These are phyloP conservation scores for Voacanga thouarsii DNA, from an alignment of 257 asterid genomes.

Conservation along the genomic window DNA sequence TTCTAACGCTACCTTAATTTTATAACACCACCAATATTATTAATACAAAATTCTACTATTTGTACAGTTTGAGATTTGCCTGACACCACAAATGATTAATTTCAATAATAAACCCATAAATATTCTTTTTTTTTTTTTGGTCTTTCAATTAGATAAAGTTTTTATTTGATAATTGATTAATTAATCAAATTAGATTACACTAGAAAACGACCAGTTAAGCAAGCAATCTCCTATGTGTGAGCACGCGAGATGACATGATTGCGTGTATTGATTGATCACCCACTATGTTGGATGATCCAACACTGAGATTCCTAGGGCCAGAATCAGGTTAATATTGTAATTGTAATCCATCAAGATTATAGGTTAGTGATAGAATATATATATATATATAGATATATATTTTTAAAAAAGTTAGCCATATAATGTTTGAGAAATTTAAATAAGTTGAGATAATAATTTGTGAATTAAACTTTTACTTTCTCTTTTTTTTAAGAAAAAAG, in stretches of 20 bases:
- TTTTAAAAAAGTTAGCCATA: too few relatives aligned
- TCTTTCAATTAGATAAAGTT: background rate
- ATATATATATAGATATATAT: too few relatives aligned
- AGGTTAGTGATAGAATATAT: too few relatives aligned
- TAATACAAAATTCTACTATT: too few relatives aligned
- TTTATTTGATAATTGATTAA: background rate
- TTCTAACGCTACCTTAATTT: too few relatives aligned
- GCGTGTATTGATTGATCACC: conserved; percentile 18
- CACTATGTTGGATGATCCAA: conserved; percentile 8
- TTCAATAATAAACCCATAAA: background rate
- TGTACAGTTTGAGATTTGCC: background rate
- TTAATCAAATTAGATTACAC: conserved; percentile 1
- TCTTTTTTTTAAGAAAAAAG: too few relatives aligned
- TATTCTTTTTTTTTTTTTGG: background rate
- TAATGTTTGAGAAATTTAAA: too few relatives aligned
- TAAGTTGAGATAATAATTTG: too few relatives aligned
- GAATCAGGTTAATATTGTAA: background rate
- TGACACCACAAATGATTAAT: conserved; percentile 1
- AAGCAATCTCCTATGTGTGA: background rate
- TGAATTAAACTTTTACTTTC: too few relatives aligned
- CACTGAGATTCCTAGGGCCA: conserved; percentile 20
- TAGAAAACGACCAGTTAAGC: background rate
- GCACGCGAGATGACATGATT: conserved; percentile 26
- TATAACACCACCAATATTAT: background rate
- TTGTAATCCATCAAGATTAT: background rate